Percentiles rank a stretch among this genome's conserved stretches.
Conservation (phyloP, 2,329 filamentous ascomycete genomes). For the Alternaria brassicicola region DNA sequence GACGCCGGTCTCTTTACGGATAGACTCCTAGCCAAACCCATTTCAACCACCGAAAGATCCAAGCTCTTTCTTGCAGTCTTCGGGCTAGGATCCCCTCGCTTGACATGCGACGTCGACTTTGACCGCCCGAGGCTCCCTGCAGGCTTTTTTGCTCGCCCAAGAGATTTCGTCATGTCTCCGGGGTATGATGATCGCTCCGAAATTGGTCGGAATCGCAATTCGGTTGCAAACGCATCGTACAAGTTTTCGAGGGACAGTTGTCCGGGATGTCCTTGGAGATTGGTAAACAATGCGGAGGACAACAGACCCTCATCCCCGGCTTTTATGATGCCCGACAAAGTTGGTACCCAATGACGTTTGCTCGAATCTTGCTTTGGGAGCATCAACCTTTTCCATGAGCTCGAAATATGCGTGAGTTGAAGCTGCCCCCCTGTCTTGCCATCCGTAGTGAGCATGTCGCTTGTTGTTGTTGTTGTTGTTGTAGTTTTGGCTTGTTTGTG, state of each 20-base stretch:
- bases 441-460: conserved; percentile 7
- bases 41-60: conserved; percentile 24
- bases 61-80: conserved; percentile 26
- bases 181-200: conserved; percentile 34
- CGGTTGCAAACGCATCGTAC: conserved; percentile 36
- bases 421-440: conserved; percentile 20
- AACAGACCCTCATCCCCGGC: conserved; percentile 42
- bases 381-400: conserved; percentile 30
- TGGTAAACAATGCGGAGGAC: conserved; percentile 35
- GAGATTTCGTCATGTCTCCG: conserved; percentile 30
- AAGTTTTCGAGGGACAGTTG: conserved; percentile 34
- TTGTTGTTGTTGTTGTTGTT: conserved; percentile 12
- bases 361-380: conserved; percentile 22
- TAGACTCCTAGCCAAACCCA: conserved; percentile 20
- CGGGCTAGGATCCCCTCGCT: conserved; percentile 16
- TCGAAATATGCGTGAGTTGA: conserved; percentile 21
- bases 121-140: conserved; percentile 19
- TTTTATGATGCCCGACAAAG: conserved; percentile 39
- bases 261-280: conserved; percentile 28
- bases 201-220: conserved; percentile 26
- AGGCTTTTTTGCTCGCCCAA: conserved; percentile 24
- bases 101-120: conserved; percentile 23
- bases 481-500: conserved; percentile 30
- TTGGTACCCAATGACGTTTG: conserved; percentile 31
- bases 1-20: conserved; percentile 24